A percentile compares a stretch with the other conserved stretches of the same genome.
phyloP scores from a whole-genome alignment of 2,329 filamentous ascomycete genomes.

The Aspergillus oerlinghausenensis region DNA sequence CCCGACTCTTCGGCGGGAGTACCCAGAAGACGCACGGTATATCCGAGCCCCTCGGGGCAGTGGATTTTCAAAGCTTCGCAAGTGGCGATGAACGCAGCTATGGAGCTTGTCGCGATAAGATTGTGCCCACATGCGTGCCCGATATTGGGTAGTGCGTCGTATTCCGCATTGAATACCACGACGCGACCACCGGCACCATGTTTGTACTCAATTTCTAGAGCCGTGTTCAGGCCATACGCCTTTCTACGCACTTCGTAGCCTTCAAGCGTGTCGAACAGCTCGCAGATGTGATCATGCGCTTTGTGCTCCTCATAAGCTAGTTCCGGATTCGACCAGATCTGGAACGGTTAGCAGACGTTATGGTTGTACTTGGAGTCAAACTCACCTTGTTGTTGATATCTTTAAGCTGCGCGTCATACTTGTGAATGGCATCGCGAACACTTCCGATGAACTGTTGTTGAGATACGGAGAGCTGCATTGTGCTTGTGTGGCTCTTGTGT shows the following conservation, averaged over 20 bases:
- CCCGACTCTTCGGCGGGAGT: slow-evolving; percentile 34
- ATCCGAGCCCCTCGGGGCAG: slow-evolving; percentile 13
- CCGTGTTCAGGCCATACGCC: slow-evolving; percentile 47
- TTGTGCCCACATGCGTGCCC: slow-evolving; percentile 36
- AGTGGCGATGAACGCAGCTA: slow-evolving; percentile 32
- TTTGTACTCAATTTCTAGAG: slow-evolving; percentile 43
- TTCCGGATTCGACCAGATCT: slow-evolving; percentile 47
- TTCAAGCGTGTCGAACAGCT: slow-evolving; percentile 32
- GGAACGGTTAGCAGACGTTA: not conserved
- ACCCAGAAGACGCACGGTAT: slow-evolving; percentile 30
- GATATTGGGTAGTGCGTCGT: slow-evolving; percentile 36
- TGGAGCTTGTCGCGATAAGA: slow-evolving; percentile 28
- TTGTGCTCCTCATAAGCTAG: slow-evolving; percentile 47
- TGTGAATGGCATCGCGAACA: slow-evolving; percentile 19
- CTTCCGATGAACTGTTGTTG: slow-evolving; percentile 21
- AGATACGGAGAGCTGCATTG: slow-evolving; percentile 20
- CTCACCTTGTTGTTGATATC: slow-evolving; percentile 23
- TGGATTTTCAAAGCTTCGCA: slow-evolving; percentile 25
- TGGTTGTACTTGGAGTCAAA: not conserved
- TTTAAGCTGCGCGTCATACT: slow-evolving; percentile 18
- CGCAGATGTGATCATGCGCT: slow-evolving; percentile 48
- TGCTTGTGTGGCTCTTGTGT: not conserved
- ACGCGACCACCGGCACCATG: slow-evolving; percentile 22
- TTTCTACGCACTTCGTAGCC: slow-evolving; percentile 43
- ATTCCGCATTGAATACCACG: slow-evolving; percentile 32